Base-by-base conservation (phyloP, 495 filamentous ascomycete species). In the Daldinia vernicosa region DNA sequence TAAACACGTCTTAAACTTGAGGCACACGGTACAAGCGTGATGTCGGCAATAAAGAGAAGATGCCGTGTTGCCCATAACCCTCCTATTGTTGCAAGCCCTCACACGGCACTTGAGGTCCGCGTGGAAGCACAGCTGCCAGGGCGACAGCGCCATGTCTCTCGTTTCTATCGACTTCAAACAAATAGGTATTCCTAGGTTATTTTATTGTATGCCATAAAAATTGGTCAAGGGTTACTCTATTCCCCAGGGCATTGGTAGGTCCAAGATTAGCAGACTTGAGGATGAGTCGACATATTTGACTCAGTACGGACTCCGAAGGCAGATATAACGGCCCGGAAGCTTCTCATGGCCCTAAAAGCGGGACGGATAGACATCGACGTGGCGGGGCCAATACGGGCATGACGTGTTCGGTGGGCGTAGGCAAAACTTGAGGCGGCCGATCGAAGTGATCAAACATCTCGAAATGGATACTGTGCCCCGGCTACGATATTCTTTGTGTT, bases 91-190 rank as follows among this genome's bases (percentile, higher is more conserved):
- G 53, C 71, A 74, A 15, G 26, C 12, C 11, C 47, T 40, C 33
- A 65, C 66, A 14, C 45, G 57, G 59, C 71, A 74, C 63, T 70
- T 70, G 19, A 63, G 57, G 24, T 74, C 71, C 22, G 62, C 51
- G 15, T 72, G 70, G 56, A 69, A 72, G 61, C 70, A 72, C 26
- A 72, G 70, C 60, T 72, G 65, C 70, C 70, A 72, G 24, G 70
- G 65, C 9, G 65, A 72, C 22, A 72, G 12, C 5, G 60, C 50
- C 70, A 72, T 72, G 39, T n/a, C 6, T 26, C 22, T 12, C 22
- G 17, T 28, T 30, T 45, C 17, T 6, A 7, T n/a, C 1, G n/a
- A 3, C 24, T 9, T 50, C 40, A 8, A 17, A 9, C 17, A 4
- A 28, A 7, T 2, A 30, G 35, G 35, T 43, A 12, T 37, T 6